Percentiles rank a stretch among this genome's conserved stretches.
Conservation (phyloP, 2,329 filamentous ascomycete genomes). For the Corniculantispora saksenae region DNA sequence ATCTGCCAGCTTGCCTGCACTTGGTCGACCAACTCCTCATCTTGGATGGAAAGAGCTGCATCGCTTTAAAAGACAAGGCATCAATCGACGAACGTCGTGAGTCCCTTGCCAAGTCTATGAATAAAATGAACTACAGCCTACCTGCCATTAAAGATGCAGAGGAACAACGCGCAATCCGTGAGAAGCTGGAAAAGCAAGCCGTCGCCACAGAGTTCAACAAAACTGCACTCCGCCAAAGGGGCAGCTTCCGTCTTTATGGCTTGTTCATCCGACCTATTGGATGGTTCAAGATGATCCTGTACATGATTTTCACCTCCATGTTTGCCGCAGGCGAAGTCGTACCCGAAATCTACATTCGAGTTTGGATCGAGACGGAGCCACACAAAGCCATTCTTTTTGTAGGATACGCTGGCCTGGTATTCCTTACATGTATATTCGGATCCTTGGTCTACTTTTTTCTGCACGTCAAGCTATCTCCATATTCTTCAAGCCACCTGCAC, state of each 20-base stretch:
- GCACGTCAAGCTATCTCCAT: not conserved
- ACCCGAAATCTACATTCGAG: not conserved
- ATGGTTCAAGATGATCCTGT: not conserved
- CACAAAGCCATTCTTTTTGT: not conserved
- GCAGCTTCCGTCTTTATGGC: not conserved
- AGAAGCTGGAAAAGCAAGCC: not conserved
- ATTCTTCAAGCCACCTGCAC: not conserved
- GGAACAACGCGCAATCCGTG: not conserved
- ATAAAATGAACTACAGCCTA: not conserved
- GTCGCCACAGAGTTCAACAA: not conserved
- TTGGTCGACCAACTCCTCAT: not conserved
- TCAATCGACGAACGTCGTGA: not conserved
- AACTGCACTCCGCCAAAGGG: not conserved
- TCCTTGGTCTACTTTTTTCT: not conserved
- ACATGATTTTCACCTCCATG: not conserved
- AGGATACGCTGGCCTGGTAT: not conserved
- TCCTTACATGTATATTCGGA: not conserved
- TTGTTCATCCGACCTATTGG: constrained; percentile 5
- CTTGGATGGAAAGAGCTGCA: not conserved
- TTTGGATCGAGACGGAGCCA: not conserved
- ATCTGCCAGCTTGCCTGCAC: not conserved
- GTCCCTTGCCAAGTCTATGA: not conserved
- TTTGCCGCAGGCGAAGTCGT: not conserved
- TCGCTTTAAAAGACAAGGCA: not conserved
- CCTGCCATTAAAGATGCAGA: not conserved